phyloP scores from a whole-genome alignment of 768 basidiomycete genomes.

The Phylloporus rhodoxanthus region DNA sequence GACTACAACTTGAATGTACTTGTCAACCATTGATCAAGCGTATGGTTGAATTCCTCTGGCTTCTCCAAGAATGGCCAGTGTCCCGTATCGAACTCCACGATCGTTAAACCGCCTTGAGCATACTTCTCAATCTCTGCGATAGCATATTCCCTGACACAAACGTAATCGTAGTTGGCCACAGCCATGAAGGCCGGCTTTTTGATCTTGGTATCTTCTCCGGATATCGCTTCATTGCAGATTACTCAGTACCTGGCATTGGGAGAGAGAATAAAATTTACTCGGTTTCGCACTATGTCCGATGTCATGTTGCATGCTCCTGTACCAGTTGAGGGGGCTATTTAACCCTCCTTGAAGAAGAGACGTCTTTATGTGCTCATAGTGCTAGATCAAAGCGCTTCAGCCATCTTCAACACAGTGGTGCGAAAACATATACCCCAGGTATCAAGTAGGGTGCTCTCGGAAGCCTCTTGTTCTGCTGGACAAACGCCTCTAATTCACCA shows the following conservation, averaged over 20 bases:
- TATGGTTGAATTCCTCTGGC: conserved; percentile 31
- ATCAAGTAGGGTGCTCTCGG: conserved; percentile 30
- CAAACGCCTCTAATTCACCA: conserved; percentile 31
- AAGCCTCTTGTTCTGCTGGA: conserved; percentile 19
- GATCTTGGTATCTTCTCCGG: conserved; percentile 25
- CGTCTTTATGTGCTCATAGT: conserved; percentile 23
- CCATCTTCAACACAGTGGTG: background rate
- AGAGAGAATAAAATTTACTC: conserved; percentile 15
- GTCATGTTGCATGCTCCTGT: conserved; percentile 26
- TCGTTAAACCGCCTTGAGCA: conserved; percentile 24
- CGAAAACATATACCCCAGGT: conserved; percentile 22
- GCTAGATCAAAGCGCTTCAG: conserved; percentile 16
- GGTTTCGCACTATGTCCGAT: conserved; percentile 26
- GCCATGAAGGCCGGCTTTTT: conserved; percentile 35
- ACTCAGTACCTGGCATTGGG: background rate
- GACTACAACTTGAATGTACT: conserved; percentile 14
- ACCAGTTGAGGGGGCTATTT: conserved; percentile 35
- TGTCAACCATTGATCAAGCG: conserved; percentile 31
- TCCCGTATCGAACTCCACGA: conserved; percentile 31
- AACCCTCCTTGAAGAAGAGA: conserved; percentile 31
- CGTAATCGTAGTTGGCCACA: conserved; percentile 31
- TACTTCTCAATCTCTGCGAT: conserved; percentile 22
- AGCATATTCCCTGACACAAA: conserved; percentile 26
- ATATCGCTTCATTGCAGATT: conserved; percentile 11
- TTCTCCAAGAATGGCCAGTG: conserved; percentile 37